Evolutionary conservation across 2,329 filamentous ascomycete species (phyloP).

Genomic region (Geosmithia flava): DNA sequence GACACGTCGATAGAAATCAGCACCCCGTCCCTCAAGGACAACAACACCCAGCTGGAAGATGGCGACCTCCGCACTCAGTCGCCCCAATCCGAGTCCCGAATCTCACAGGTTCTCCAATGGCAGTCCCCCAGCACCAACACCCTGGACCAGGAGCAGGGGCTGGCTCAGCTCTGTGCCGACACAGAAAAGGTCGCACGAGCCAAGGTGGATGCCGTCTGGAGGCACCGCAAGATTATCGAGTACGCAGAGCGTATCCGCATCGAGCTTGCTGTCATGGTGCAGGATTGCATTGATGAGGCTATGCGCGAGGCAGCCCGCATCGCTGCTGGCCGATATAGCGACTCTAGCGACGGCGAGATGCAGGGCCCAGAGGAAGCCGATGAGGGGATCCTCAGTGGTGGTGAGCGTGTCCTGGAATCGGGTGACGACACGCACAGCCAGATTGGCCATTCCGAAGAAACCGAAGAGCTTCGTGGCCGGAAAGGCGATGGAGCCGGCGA

Average conservation of each 20-base stretch:
- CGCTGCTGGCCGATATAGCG: constrained; percentile 71
- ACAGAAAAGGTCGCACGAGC: constrained; percentile 73
- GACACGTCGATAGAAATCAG: constrained; percentile 94
- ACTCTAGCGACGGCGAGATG: constrained; percentile 52
- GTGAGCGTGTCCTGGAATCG: constrained; percentile 1
- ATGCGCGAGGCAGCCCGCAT: constrained; percentile 82
- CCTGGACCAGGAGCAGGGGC: constrained; percentile 82
- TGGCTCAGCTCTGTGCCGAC: constrained; percentile 79
- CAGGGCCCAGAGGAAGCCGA: constrained; percentile 11
- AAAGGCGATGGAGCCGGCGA: constrained; percentile 35
- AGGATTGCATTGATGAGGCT: constrained; percentile 90
- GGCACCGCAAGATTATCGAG: constrained; percentile 85
- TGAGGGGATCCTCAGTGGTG: constrained; percentile 12
- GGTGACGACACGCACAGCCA: constrained; percentile 2
- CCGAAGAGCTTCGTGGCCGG: constrained; percentile 7
- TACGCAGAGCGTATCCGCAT: constrained; percentile 92
- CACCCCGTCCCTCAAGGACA: constrained; percentile 85
- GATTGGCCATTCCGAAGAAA: constrained; percentile 19
- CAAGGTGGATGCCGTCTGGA: constrained; percentile 87
- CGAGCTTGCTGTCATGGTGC: constrained; percentile 84
- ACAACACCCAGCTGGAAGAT: constrained; percentile 38
- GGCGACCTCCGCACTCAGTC: constrained; percentile 87
- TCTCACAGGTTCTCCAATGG: constrained; percentile 92
- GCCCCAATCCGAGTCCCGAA: constrained; percentile 87
- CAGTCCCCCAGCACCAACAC: constrained; percentile 87